Percentiles rank a stretch among this genome's conserved stretches.
These are phyloP conservation scores for Lumnitzera racemosa DNA, from an alignment of 345 rosid species.

Conservation along the genomic window DNA sequence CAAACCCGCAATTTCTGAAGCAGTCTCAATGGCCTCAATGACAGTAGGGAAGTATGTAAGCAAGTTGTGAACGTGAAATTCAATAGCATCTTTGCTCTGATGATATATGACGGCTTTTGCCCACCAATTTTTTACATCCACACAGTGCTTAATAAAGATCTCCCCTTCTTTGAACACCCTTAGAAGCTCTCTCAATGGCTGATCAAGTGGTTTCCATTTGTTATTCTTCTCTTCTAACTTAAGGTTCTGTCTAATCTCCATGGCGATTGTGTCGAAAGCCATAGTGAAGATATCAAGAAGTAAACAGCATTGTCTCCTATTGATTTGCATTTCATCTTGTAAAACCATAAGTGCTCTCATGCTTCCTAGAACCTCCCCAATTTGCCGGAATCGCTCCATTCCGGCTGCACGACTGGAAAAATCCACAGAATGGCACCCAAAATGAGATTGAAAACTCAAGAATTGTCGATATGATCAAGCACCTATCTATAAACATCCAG, in stretches of 20 bases:
- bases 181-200: conserved; percentile 62
- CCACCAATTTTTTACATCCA: conserved; percentile 83
- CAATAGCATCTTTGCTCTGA: conserved; percentile 75
- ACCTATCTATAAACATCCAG: not conserved
- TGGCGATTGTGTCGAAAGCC: conserved; percentile 59
- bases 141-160: conserved; percentile 54
- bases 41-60: conserved; percentile 56
- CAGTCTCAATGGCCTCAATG: conserved; percentile 76
- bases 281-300: conserved; percentile 48
- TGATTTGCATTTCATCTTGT: conserved; percentile 70
- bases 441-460: not conserved
- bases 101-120: conserved; percentile 59
- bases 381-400: conserved; percentile 82
- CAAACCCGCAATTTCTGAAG: conserved; percentile 76
- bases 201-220: conserved; percentile 90
- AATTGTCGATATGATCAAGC: not conserved
- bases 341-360: conserved; percentile 76
- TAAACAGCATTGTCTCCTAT: conserved; percentile 63
- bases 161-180: conserved; percentile 88
- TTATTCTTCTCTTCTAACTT: conserved; percentile 72
- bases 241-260: conserved; percentile 62
- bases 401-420: not conserved
- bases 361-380: conserved; percentile 91
- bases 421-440: not conserved
- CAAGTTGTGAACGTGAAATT: conserved; percentile 77